phyloP scores from a whole-genome alignment of 2,329 filamentous ascomycete genomes.

The Fusarium sp. region DNA sequence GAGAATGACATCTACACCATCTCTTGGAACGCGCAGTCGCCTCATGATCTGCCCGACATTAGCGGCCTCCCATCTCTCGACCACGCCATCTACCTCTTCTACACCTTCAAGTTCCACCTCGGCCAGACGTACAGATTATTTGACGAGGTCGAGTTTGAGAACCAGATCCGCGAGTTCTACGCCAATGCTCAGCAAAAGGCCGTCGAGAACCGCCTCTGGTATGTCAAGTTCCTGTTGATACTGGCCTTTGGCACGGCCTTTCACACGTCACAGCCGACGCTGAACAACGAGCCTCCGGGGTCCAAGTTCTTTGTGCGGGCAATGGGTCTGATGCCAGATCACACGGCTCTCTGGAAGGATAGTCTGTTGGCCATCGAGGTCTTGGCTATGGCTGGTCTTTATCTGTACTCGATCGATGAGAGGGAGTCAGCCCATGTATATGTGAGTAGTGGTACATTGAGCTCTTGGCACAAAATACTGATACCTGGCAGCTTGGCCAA shows the following conservation, averaged over 20 bases:
- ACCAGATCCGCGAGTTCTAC: constrained; percentile 43
- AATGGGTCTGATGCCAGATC: constrained; percentile 52
- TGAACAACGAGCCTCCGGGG: constrained; percentile 47
- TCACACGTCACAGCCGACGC: constrained; percentile 32
- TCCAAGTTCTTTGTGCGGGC: constrained; percentile 49
- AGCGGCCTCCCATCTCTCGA: constrained; percentile 50
- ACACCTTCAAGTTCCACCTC: constrained; percentile 54
- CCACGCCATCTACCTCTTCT: constrained; percentile 48
- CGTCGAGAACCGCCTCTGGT: constrained; percentile 54
- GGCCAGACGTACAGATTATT: constrained; percentile 52
- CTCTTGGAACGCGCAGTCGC: constrained; percentile 32
- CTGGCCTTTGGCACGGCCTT: constrained; percentile 54
- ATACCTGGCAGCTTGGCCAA: constrained; percentile 48
- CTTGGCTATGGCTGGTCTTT: constrained; percentile 51
- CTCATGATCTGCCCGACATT: constrained; percentile 45
- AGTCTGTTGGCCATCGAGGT: constrained; percentile 53
- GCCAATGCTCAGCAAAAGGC: constrained; percentile 35
- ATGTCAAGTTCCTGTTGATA: constrained; percentile 62
- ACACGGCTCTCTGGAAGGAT: constrained; percentile 50
- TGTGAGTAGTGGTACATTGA: constrained; percentile 19
- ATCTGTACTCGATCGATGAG: constrained; percentile 53
- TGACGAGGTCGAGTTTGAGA: constrained; percentile 48
- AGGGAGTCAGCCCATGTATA: constrained; percentile 50
- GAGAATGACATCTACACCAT: constrained; percentile 48
- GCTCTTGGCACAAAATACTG: neutral